Base-by-base conservation (phyloP, 2,329 filamentous ascomycete genomes). In the Zalaria obscura region DNA sequence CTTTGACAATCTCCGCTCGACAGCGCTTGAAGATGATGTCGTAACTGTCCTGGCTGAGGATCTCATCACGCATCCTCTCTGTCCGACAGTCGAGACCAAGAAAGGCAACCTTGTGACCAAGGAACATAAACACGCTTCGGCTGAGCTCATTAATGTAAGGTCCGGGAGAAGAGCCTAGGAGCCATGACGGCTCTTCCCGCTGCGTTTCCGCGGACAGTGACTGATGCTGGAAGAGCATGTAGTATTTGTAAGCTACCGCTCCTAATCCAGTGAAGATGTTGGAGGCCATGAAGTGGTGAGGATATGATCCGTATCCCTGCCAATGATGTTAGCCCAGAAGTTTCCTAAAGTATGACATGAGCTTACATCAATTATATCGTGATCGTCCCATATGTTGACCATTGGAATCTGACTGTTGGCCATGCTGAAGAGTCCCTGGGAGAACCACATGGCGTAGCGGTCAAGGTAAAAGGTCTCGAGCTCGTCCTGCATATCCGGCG, bases 381-480 rank as follows among this genome's bases (percentile, higher is more conserved):
- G 91, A 52, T 96, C 91, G 59, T 96, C 89, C 70, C 83, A 95
- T 60, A 98, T 88, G 58, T 98, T 98, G 53, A 98, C 76, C 88
- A 95, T 96, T 5, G 91, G 88, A 36, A 98, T 96, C 58, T 96
- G 89, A 2, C 83, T 83, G 52, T 81, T 88, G 4, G 89, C 91
- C 56, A 98, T 75, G n/a, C 83, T 78, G 55, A 95, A 98, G 4
- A 96, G 66, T 0, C 93, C 91, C 54, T 93, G 88, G 0, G 88
- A 95, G 61, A 96, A 98, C 88, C 91, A 98, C 72, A 80, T 83
- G 45, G 78, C 77, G 55, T 98, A 98, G 18, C 84, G 76, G 45
- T 93, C 75, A 0, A 98, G 70, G 54, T 93, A 98, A 53, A 93
- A 95, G 0, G 64, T 64, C 56, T 98, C 91, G 4, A 98, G 66